Base-by-base conservation (phyloP, 2,329 filamentous ascomycete genomes). In the Stemphylium vesicarium region DNA sequence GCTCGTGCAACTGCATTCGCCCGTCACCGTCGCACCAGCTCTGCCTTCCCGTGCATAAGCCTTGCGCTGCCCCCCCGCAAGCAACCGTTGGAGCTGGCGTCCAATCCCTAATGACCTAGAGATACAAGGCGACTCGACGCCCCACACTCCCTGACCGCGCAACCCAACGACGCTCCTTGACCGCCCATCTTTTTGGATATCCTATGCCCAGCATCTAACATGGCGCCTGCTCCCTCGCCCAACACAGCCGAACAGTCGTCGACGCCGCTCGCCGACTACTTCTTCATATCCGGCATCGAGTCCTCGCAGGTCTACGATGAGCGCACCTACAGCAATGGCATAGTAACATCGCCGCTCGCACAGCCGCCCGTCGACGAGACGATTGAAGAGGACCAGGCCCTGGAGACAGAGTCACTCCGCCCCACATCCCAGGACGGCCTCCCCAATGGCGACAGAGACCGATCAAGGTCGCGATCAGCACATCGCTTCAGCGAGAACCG, bases 201-300 rank as follows among this genome's bases (percentile, higher is more conserved):
- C 59, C 47, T 56, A 72, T 72, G 67, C 54, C 60, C 65, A 61
- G 46, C 59, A 57, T 53, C 54, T 53, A 62, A 51, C 62, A 77
- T 76, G 74, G 70, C 74, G 53, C 73, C 74, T 56, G 76, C 77
- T 69, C 52, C 63, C 35, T 67, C 63, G 32, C 66, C 76, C 52
- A 65, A 74, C 40, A 68, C 77, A 51, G 64, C 75, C 49, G 78
- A 81, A 55, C 65, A 73, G 51, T 77, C 79, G 41, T 79, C 80
- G 56, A 78, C 79, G 50, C 85, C 85, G 50, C 81, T 88, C 50
- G 85, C 85, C 66, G 85, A 88, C 73, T 87, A 85, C 74, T 88
- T 88, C 74, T 88, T 87, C 81, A 88, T 88, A 56, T 78, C 76
- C 49, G 81, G 81, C 57, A 81, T 82, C 58, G 80, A 82, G 71